These are phyloP conservation scores for Aspergillus neotritici DNA, from an alignment of 2,329 filamentous ascomycete genomes.

Conservation along the genomic window DNA sequence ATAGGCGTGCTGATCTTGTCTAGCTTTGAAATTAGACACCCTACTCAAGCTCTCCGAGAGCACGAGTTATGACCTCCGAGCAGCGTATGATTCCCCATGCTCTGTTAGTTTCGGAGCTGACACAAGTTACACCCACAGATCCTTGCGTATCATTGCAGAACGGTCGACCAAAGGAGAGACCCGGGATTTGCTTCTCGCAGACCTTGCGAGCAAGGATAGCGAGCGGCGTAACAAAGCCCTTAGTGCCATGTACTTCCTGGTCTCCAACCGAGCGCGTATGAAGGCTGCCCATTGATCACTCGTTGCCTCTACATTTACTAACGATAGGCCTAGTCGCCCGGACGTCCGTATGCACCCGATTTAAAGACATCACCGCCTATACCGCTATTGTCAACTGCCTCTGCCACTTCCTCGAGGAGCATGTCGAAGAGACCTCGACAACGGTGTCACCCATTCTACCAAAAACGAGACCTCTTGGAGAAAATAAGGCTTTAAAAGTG, in stretches of 20 bases:
- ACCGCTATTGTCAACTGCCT: slow-evolving; percentile 38
- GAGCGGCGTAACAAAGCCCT: slow-evolving; percentile 37
- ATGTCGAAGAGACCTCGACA: slow-evolving; percentile 29
- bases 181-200: slow-evolving; percentile 36
- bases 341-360: slow-evolving; percentile 28
- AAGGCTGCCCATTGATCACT: neutral
- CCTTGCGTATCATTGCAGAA: slow-evolving; percentile 44
- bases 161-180: slow-evolving; percentile 39
- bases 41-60: slow-evolving; percentile 63
- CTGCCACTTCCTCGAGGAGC: slow-evolving; percentile 37
- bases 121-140: slow-evolving; percentile 20
- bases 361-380: slow-evolving; percentile 34
- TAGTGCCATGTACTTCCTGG: slow-evolving; percentile 40
- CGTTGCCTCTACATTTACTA: neutral
- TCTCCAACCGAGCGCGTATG: slow-evolving; percentile 37
- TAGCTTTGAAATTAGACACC: slow-evolving; percentile 58
- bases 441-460: slow-evolving; percentile 36
- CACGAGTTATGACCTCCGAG: slow-evolving; percentile 66
- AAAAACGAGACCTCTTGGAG: slow-evolving; percentile 37
- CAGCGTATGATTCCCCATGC: slow-evolving; percentile 52
- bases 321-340: slow-evolving; percentile 28
- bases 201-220: slow-evolving; percentile 37
- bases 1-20: slow-evolving; percentile 13
- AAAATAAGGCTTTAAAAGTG: slow-evolving; percentile 43
- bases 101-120: slow-evolving; percentile 47